Conservation (phyloP, 768 basidiomycete species). For the Xerocomellus amylosporus region DNA sequence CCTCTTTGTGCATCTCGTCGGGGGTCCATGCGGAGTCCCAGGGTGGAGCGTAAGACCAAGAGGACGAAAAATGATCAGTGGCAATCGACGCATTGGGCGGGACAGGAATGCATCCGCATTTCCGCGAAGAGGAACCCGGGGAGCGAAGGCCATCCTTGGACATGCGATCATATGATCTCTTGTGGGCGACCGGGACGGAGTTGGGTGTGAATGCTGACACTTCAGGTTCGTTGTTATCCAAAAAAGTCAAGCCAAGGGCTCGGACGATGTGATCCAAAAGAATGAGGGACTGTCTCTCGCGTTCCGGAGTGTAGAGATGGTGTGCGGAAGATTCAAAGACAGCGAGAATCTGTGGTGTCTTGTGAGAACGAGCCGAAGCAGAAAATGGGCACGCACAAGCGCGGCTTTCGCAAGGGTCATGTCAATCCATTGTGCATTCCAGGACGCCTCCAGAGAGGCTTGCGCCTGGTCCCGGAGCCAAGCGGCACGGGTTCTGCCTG, state of each 20-base stretch:
- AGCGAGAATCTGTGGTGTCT: conserved; percentile 57
- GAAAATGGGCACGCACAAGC: conserved; percentile 41
- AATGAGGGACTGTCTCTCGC: conserved; percentile 51
- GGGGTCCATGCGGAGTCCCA: conserved; percentile 62
- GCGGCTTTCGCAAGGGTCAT: conserved; percentile 70
- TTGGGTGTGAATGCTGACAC: conserved; percentile 50
- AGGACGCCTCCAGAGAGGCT: conserved; percentile 48
- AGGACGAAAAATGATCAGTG: conserved; percentile 36
- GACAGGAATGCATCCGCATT: conserved; percentile 49
- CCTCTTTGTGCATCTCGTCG: conserved; percentile 59
- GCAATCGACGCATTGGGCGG: conserved; percentile 33
- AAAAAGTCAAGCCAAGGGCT: conserved; percentile 49
- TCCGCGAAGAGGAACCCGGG: conserved; percentile 29
- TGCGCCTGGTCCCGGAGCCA: conserved; percentile 58
- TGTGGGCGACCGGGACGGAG: conserved; percentile 48
- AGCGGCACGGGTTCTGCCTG: conserved; percentile 57
- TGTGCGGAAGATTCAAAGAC: conserved; percentile 77
- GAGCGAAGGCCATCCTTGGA: conserved; percentile 27
- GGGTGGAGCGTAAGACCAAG: conserved; percentile 51
- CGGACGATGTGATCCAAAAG: conserved; percentile 65
- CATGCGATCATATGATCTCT: conserved; percentile 28
- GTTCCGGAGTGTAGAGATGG: conserved; percentile 56
- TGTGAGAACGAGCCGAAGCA: conserved; percentile 11
- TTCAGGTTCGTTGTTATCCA: conserved; percentile 55
- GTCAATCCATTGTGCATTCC: conserved; percentile 53